These are phyloP conservation scores for Neonectria neomacrospora DNA, from an alignment of 2,329 filamentous ascomycete species.

Conservation along the genomic window DNA sequence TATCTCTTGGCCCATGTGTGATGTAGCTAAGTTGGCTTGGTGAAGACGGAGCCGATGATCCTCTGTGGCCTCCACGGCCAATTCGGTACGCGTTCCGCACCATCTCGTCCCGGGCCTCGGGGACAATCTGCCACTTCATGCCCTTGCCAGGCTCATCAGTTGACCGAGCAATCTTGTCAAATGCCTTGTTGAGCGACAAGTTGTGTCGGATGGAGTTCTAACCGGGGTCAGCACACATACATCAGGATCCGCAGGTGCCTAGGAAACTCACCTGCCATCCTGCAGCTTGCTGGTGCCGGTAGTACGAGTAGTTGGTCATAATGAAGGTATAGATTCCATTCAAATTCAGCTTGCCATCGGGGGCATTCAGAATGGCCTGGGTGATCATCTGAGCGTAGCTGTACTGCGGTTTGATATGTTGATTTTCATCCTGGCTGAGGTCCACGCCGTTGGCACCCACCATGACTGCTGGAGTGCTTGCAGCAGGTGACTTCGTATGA, in stretches of 20 bases:
- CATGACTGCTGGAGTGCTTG: slow-evolving; percentile 52
- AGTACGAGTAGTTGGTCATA: slow-evolving; percentile 91
- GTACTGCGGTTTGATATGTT: slow-evolving; percentile 93
- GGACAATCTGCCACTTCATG: slow-evolving; percentile 97
- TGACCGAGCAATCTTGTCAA: slow-evolving; percentile 90
- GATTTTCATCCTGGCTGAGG: slow-evolving; percentile 83
- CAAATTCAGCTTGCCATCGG: slow-evolving; percentile 89
- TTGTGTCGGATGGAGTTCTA: slow-evolving; percentile 98
- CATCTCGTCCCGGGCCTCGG: slow-evolving; percentile 88
- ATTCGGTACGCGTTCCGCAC: slow-evolving; percentile 75
- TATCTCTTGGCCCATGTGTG: slow-evolving; percentile 67
- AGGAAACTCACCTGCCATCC: slow-evolving; percentile 84
- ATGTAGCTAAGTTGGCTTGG: slow-evolving; percentile 70
- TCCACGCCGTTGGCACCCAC: slow-evolving; percentile 69
- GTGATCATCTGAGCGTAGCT: slow-evolving; percentile 98
- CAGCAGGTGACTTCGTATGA: slow-evolving; percentile 47
- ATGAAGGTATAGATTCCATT: slow-evolving; percentile 96
- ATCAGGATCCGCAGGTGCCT: neutral
- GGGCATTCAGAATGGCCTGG: slow-evolving; percentile 89
- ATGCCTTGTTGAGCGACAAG: slow-evolving; percentile 91
- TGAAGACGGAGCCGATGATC: slow-evolving; percentile 78
- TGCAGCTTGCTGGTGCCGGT: slow-evolving; percentile 77
- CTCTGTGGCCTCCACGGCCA: slow-evolving; percentile 71
- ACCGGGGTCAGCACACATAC: slow-evolving; percentile 27
- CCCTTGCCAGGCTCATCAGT: slow-evolving; percentile 98